phyloP scores from a whole-genome alignment of 805 yeast genomes.

The Candida qinlingensis region DNA sequence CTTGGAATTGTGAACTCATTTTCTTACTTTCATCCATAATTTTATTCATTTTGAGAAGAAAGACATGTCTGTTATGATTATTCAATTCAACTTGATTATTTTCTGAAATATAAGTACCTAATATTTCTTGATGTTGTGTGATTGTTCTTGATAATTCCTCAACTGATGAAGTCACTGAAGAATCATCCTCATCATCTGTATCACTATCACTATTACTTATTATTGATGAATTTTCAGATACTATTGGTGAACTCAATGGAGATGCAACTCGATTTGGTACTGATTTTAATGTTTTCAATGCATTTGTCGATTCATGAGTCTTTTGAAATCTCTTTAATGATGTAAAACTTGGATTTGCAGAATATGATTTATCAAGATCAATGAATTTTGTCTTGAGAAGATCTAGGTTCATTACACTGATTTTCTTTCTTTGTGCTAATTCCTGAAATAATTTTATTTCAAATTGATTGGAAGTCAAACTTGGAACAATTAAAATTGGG shows the following conservation, averaged over 20 bases:
- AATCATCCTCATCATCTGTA: conserved; percentile 4
- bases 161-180: conserved; percentile 4
- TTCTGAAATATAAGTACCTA: conserved; percentile 4
- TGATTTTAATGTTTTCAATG: background rate
- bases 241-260: background rate
- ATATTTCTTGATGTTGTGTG: conserved; percentile 2
- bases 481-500: conserved; percentile 65
- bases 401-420: conserved; percentile 1
- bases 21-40: conserved; percentile 20
- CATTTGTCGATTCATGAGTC: background rate
- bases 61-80: background rate
- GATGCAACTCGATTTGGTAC: background rate
- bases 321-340: conserved; percentile 7
- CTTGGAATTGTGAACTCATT: conserved; percentile 20
- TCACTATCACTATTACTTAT: conserved; percentile 7
- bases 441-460: conserved; percentile 39
- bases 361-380: conserved; percentile 7
- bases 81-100: conserved; percentile 1
- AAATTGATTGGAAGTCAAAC: conserved; percentile 49
- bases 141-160: conserved; percentile 9
- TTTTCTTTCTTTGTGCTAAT: conserved; percentile 17
- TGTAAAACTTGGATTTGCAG: conserved; percentile 8
- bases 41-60: conserved; percentile 12
- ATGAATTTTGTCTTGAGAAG: conserved; percentile 9
- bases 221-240: background rate